phyloP scores from a whole-genome alignment of 352 stramenopile genomes.

The Pythium diclinum region DNA sequence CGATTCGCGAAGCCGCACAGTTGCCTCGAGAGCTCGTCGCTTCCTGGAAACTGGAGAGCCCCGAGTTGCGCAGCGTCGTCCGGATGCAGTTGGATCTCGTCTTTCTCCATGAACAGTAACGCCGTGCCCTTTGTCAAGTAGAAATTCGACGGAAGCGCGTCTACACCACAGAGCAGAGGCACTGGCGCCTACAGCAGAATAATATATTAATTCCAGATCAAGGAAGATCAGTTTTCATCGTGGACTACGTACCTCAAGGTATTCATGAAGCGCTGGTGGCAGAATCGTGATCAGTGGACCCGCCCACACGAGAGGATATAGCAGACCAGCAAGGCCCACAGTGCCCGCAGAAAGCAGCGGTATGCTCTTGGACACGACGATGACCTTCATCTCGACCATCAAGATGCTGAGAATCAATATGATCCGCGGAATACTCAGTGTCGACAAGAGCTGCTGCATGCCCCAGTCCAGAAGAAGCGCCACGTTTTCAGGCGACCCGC shows the following conservation, averaged over 20 bases:
- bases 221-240: too few species aligned
- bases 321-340: slow-evolving; percentile 15
- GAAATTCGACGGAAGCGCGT: slow-evolving; percentile 18
- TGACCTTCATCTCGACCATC: slow-evolving; percentile 30
- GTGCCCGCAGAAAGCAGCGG: slow-evolving; percentile 20
- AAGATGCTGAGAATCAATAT: slow-evolving; percentile 19
- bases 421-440: slow-evolving; percentile 13
- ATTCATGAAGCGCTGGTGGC: slow-evolving; percentile 22
- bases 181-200: slow-evolving; percentile 20
- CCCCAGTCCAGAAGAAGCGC: slow-evolving; percentile 22
- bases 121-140: slow-evolving; percentile 23
- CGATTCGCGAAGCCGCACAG: slow-evolving; percentile 8
- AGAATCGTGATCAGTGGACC: slow-evolving; percentile 29
- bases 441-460: slow-evolving; percentile 12
- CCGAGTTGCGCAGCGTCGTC: slow-evolving; percentile 22
- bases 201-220: neutral
- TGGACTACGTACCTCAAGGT: slow-evolving; percentile 19
- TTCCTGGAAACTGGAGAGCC: slow-evolving; percentile 21
- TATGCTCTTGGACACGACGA: slow-evolving; percentile 25
- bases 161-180: slow-evolving; percentile 25
- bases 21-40: slow-evolving; percentile 15
- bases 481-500: slow-evolving; percentile 15
- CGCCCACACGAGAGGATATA: slow-evolving; percentile 24
- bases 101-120: slow-evolving; percentile 17
- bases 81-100: slow-evolving; percentile 18